A percentile compares a stretch with the other conserved stretches of the same genome.
Evolutionary conservation across 139 green algal species (phyloP).

Genomic region (Microglena sp.): DNA sequence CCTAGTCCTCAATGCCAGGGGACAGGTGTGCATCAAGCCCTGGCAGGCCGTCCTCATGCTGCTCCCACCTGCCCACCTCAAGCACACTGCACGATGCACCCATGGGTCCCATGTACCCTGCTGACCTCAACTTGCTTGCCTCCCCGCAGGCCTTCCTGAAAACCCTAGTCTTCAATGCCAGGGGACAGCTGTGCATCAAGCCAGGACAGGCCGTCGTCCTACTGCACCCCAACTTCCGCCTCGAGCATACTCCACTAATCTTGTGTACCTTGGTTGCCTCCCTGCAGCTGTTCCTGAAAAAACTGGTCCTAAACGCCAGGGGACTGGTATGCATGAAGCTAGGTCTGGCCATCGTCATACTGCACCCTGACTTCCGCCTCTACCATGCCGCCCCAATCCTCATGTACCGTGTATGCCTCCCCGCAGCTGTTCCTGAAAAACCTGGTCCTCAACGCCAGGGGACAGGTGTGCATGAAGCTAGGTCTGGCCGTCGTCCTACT

Average conservation of each 20-base stretch:
- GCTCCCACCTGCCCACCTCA: too few species aligned
- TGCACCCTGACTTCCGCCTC: constrained; percentile 20
- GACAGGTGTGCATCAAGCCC: constrained; percentile 15
- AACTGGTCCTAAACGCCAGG: constrained; percentile 2
- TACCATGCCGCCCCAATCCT: constrained; percentile 21
- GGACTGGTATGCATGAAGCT: constrained; percentile 16
- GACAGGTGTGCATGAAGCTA: constrained; percentile 16
- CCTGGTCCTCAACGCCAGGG: constrained; percentile 2
- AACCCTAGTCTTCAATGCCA: not conserved
- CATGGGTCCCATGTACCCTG: too few species aligned
- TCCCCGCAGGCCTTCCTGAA: not conserved
- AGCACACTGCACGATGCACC: too few species aligned
- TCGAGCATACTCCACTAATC: constrained; percentile 25
- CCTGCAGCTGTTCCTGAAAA: not conserved
- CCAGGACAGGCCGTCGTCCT: constrained; percentile 4
- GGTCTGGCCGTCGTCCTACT: constrained; percentile 2
- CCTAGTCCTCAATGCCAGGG: not conserved
- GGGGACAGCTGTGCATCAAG: constrained; percentile 15
- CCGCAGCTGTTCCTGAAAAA: not conserved
- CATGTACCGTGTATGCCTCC: not conserved
- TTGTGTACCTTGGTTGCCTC: not conserved
- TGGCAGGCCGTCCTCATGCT: constrained; percentile 1
- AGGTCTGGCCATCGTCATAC: not conserved
- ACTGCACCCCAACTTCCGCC: constrained; percentile 19
- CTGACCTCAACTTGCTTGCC: too few species aligned